Evolutionary conservation across 1,284 basidiomycete species (phyloP), one percentile per base, ranked within the genome.

Genomic region (Xerocomus cyaneibrunnescens): DNA sequence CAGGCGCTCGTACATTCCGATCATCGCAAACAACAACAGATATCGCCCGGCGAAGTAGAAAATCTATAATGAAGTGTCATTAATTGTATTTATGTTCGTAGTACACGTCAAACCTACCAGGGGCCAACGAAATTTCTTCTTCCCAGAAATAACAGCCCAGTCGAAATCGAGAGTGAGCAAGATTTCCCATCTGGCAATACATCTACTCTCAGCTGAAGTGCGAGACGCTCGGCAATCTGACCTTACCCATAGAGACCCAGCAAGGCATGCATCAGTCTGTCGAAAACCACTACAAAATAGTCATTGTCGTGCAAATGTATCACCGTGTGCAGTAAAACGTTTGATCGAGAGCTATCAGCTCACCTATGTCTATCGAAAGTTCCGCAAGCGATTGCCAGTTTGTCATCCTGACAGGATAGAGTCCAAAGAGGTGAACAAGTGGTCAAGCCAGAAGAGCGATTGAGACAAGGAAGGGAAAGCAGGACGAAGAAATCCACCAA

Each of bases 1-100:
- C 17, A 12, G 19, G 17, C 7, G 3, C 3, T 37, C 62, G 49
- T 49, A 69, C 69, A 68, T 70, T 51, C 66, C 66, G 3, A 68
- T 56, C 57, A 71, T 53, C 6, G 66, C 69, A n/a, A 65, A 68
- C 22, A 71, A 54, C 34, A 68, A 35, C 7, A 70, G 21, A 51
- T 68, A 68, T 48, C 69, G 61, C 5, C 66, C 66, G 4, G 66
- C 48, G 38, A 68, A 71, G 41, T 68, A 68, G 32, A 65, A 68
- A 14, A 57, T 39, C 68, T 67, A 32, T 2, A 31, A 35, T 13
- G 3, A 7, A 17, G 1, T 3, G 21, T 40, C 10, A 14, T 55
- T 25, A 40, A 27, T 28, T 31, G 9, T 19, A 19, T n/a, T n/a
- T 34, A 13, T 34, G 5, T 40, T 21, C 13, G 31, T 41, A 14